Evolutionary conservation across 2,329 filamentous ascomycete species (phyloP).

Genomic region (Scytalidium lignicola): DNA sequence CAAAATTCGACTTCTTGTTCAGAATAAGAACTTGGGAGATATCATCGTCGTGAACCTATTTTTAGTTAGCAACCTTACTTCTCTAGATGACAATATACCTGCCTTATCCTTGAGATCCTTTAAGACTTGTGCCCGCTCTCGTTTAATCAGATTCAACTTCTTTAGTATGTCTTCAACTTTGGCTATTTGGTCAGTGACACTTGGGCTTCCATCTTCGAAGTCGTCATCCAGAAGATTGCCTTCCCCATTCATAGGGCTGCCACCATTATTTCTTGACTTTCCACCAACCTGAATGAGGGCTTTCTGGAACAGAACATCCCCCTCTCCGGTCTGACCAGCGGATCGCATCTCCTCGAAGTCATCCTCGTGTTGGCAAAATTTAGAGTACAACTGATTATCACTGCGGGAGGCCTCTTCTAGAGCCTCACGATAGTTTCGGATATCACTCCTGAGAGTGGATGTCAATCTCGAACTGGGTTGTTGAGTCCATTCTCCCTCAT

Average conservation of each 20-base stretch:
- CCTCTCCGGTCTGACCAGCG: conserved; percentile 80
- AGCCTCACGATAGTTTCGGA: conserved; percentile 81
- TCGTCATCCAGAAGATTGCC: conserved; percentile 86
- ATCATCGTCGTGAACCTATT: conserved; percentile 86
- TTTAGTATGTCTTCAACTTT: conserved; percentile 86
- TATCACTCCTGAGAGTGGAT: conserved; percentile 78
- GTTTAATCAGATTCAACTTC: conserved; percentile 87
- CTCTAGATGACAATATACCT: conserved; percentile 19
- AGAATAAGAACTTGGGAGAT: conserved; percentile 96
- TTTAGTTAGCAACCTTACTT: conserved; percentile 8
- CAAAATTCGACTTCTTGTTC: conserved; percentile 95
- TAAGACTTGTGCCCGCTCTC: conserved; percentile 83
- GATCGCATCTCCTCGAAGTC: conserved; percentile 95
- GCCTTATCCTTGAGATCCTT: conserved; percentile 99
- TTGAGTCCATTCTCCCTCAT: conserved; percentile 92
- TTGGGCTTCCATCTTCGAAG: conserved; percentile 73
- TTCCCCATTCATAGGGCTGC: conserved; percentile 55
- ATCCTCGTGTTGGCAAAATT: conserved; percentile 76
- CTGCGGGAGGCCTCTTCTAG: conserved; percentile 85
- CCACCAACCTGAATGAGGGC: conserved; percentile 73
- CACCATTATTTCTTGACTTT: conserved; percentile 51
- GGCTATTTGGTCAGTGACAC: conserved; percentile 83
- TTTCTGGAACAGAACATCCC: conserved; percentile 82
- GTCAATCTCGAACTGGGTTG: conserved; percentile 90
- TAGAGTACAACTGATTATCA: conserved; percentile 76